phyloP scores from a whole-genome alignment of 768 basidiomycete genomes.

The Hygrocybe coccinea region DNA sequence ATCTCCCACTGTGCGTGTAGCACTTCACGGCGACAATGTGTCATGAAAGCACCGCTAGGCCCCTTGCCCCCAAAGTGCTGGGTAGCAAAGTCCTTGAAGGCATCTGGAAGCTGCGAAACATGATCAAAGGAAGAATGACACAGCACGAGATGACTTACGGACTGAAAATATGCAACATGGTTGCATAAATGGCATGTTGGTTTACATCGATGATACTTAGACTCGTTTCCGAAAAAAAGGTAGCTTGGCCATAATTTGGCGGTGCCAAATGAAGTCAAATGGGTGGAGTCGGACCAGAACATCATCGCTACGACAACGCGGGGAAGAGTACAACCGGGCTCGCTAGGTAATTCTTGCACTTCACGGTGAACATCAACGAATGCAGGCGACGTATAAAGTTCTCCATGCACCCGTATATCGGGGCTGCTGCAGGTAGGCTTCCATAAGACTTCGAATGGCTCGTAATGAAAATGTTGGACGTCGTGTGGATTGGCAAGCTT shows the following conservation, averaged over 20 bases:
- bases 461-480: slow-evolving; percentile 3
- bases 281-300: slow-evolving; percentile 31
- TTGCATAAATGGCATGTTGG: slow-evolving; percentile 24
- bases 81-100: slow-evolving; percentile 3
- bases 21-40: slow-evolving; percentile 5
- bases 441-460: slow-evolving; percentile 5
- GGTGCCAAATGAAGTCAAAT: slow-evolving; percentile 32
- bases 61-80: background rate
- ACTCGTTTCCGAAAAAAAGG: slow-evolving; percentile 35
- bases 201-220: slow-evolving; percentile 35
- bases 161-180: slow-evolving; percentile 39
- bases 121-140: background rate
- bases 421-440: background rate
- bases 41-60: background rate
- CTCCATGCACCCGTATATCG: background rate
- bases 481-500: slow-evolving; percentile 2
- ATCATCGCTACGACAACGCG: slow-evolving; percentile 20
- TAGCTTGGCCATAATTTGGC: slow-evolving; percentile 42
- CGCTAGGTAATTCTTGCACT: slow-evolving; percentile 12
- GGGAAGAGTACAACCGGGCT: slow-evolving; percentile 16
- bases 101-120: slow-evolving; percentile 6
- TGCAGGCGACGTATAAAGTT: slow-evolving; percentile 15
- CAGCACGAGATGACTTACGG: no score
- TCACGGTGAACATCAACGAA: slow-evolving; percentile 15
- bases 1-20: slow-evolving; percentile 3